phyloP scores from a whole-genome alignment of 805 yeast species.

The Lipomyces chichibuensis region DNA sequence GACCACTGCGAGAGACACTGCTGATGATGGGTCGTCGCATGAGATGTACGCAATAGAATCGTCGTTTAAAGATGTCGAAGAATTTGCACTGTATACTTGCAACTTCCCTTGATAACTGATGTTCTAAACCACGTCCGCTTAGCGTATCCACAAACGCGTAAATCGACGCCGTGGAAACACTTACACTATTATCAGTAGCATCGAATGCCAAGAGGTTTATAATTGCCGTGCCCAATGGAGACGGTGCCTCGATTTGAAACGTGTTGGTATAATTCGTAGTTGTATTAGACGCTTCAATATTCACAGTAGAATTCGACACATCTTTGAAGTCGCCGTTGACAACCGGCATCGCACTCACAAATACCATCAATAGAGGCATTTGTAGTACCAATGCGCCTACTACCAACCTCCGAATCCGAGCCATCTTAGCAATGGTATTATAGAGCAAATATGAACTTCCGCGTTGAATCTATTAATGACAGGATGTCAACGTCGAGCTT shows the following conservation, averaged over 20 bases:
- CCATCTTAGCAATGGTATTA: background rate
- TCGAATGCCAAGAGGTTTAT: conserved; percentile 29
- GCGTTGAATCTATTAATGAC: background rate
- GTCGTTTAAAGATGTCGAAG: conserved; percentile 13
- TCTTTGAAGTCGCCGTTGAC: background rate
- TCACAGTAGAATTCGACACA: conserved; percentile 12
- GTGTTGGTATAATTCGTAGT: conserved; percentile 16
- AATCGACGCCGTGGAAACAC: background rate
- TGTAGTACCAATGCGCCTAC: background rate
- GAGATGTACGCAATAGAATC: conserved; percentile 31
- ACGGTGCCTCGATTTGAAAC: conserved; percentile 11
- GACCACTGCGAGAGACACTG: conserved; percentile 21
- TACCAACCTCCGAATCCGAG: background rate
- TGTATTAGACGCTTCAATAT: conserved; percentile 15
- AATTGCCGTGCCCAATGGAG: conserved; percentile 11
- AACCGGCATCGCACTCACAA: background rate
- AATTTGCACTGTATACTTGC: conserved; percentile 24
- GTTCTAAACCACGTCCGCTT: conserved; percentile 13
- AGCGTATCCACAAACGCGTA: background rate
- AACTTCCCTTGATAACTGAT: conserved; percentile 25
- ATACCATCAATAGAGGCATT: background rate
- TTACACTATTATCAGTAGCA: conserved; percentile 19
- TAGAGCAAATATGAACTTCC: background rate
- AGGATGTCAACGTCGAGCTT: background rate
- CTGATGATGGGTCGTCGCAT: conserved; percentile 22